Evolutionary conservation across 495 filamentous ascomycete species (phyloP), one percentile per base, ranked within the genome.

Genomic region (Lasiosphaeris hirsuta): DNA sequence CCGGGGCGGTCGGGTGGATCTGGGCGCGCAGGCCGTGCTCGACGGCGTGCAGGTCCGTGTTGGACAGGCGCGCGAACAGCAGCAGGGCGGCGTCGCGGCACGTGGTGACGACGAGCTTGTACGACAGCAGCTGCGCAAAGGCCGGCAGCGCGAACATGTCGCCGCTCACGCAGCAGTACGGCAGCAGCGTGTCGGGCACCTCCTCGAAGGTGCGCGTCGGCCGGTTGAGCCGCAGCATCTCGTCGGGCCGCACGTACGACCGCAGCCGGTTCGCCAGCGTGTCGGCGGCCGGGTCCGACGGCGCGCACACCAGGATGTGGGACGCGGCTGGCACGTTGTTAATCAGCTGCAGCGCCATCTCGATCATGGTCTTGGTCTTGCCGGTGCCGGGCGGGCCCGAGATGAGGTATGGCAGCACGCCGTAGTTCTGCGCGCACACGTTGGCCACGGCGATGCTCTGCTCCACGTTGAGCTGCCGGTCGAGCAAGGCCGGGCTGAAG

Each of bases 281-380:
- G 63, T 84, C 81, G 42, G 81, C 77, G 42, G 81, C 81, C 19
- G 75, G 72, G 51, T 84, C 79, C 13, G 81, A 83, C 18, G 81
- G 80, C 11, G 81, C 80, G 51, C 81, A 84, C 14, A 84, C 64
- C 10, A 84, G 63, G 19, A 84, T 73, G 63, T 80, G 79, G n/a
- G 56, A 65, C 23, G 59, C 36, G 13, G 44, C 23, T 4, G 52
- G 35, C 14, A 56, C 62, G 35, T 64, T 63, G 37, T 53, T 51
- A 13, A 66, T 34, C 1, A 75, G 63, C 51, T 73, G 71, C 13
- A 79, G 50, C 1, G 75, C 72, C 11, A 67, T 66, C 66, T 82
- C 80, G 43, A 82, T 79, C 17, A 82, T 63, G 14, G 78, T 82
- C 65, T 81, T 82, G 40, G 80, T 82, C 57, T 82, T 83, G 33